Conservation (phyloP, 345 rosid genomes). For the Citrus hindsii region DNA sequence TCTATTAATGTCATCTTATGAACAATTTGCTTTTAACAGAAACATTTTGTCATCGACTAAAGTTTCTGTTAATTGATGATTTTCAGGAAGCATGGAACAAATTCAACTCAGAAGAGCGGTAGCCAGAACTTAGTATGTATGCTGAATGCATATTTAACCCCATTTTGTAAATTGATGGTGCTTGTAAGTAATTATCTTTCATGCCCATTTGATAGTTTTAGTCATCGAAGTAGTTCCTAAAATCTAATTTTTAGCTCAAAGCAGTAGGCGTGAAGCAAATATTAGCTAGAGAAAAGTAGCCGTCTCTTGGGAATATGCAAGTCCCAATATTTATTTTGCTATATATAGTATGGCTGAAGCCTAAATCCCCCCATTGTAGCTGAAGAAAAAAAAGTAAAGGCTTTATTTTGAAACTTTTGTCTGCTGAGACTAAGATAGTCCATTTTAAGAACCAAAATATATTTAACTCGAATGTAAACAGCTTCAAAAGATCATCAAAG, state of each 20-base stretch:
- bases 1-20: neutral
- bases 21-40: neutral
- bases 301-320: neutral
- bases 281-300: neutral
- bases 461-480: neutral
- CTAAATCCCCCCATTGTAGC: no score
- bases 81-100: conserved; percentile 94
- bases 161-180: conserved; percentile 22
- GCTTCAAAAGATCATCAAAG: neutral
- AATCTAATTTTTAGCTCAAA: conserved; percentile 6
- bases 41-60: neutral
- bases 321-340: neutral
- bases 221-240: conserved; percentile 1
- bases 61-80: conserved; percentile 8
- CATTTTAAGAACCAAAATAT: neutral
- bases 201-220: conserved; percentile 1
- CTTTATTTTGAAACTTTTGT: neutral
- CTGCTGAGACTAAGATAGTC: neutral
- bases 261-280: conserved; percentile 12
- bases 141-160: conserved; percentile 2
- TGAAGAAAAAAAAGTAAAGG: neutral
- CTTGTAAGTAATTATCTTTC: conserved; percentile 25
- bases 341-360: conserved; percentile 3
- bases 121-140: conserved; percentile 9
- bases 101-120: conserved; percentile 92